phyloP scores from a whole-genome alignment of 129 eudicot genomes.

The Flaveria linearis region DNA sequence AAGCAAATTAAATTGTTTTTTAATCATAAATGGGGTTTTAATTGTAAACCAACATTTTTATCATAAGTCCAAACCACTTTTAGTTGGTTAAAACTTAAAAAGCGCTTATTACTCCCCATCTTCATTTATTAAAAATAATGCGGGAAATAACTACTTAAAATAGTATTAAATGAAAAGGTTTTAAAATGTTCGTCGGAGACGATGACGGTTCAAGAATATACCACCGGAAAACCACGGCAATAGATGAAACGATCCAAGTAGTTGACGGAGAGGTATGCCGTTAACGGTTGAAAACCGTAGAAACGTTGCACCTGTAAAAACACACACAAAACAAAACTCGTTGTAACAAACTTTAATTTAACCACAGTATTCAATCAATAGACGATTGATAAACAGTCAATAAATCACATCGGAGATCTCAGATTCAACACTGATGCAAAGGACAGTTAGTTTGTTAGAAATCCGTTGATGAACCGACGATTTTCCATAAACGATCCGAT shows the following conservation, averaged over 20 bases:
- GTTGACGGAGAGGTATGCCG: constrained; percentile 92
- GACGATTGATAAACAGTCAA: not conserved
- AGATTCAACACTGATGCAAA: constrained; percentile 6
- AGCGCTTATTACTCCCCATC: not conserved
- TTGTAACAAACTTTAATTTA: not conserved
- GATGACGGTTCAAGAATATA: constrained; percentile 31
- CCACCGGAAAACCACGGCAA: constrained; percentile 72
- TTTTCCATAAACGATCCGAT: not conserved
- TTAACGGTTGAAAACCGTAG: constrained; percentile 79
- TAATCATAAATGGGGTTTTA: not conserved
- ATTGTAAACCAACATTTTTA: not conserved
- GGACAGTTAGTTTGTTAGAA: not conserved
- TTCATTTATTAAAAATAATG: not conserved
- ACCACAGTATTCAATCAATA: not conserved
- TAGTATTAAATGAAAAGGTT: not conserved
- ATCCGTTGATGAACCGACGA: not conserved
- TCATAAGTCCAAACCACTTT: constrained; percentile 12
- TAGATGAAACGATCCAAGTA: constrained; percentile 82
- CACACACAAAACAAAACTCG: not conserved
- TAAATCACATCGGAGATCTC: not conserved
- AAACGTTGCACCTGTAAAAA: constrained; percentile 65
- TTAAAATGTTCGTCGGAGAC: not conserved
- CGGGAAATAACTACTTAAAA: not conserved
- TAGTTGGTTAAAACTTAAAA: not conserved
- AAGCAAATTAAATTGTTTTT: not conserved